phyloP scores from a whole-genome alignment of 2,329 filamentous ascomycete species.

The Sporothrix brasiliensis region DNA sequence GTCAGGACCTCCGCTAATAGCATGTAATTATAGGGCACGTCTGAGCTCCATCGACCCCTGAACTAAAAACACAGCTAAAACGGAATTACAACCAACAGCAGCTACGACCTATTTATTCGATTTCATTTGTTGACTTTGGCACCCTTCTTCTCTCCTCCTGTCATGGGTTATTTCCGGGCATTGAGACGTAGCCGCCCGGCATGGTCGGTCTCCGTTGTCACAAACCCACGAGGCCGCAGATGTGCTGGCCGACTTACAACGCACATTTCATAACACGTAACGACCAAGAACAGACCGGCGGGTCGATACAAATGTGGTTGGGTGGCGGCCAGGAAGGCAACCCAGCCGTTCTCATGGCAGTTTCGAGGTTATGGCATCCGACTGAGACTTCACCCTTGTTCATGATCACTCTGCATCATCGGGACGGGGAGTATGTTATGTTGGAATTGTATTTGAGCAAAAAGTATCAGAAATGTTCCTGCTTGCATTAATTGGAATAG shows the following conservation, averaged over 20 bases:
- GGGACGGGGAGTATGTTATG: not conserved
- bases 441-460: constrained; percentile 28
- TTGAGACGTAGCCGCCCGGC: not conserved
- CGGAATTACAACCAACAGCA: no score
- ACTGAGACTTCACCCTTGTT: not conserved
- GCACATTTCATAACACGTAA: not conserved
- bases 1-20: not conserved
- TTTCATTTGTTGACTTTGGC: constrained; percentile 2
- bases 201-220: not conserved
- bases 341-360: not conserved
- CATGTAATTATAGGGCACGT: not conserved
- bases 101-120: not conserved
- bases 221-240: not conserved
- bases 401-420: not conserved
- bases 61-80: not conserved
- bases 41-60: not conserved
- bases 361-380: not conserved
- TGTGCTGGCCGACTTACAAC: constrained; percentile 1
- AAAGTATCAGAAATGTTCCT: constrained; percentile 22
- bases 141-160: not conserved
- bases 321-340: not conserved
- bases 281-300: not conserved
- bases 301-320: not conserved
- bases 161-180: not conserved
- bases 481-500: constrained; percentile 31